phyloP scores from a whole-genome alignment of 2,329 filamentous ascomycete species.

The Pyrenochaeta sp. region DNA sequence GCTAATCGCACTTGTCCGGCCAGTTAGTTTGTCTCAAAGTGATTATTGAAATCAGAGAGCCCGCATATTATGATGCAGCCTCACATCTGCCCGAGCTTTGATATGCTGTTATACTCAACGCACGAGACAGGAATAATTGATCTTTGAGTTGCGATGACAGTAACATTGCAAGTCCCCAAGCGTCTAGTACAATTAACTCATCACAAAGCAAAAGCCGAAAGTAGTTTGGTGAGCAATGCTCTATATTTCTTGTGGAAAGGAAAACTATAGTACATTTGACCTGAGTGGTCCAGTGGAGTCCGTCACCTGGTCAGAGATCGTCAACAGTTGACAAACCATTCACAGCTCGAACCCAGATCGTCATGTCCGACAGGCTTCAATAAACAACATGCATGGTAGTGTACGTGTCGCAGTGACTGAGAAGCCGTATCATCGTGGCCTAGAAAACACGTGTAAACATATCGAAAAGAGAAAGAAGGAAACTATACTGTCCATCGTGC shows the following conservation, averaged over 20 bases:
- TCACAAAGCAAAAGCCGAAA: slow-evolving; percentile 10
- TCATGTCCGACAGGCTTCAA: slow-evolving; percentile 14
- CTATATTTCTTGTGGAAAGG: slow-evolving; percentile 15
- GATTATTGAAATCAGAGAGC: too few species aligned
- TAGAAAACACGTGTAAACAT: slow-evolving; percentile 24
- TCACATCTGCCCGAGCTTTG: too few species aligned
- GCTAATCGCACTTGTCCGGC: too few species aligned
- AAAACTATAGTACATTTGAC: slow-evolving; percentile 11
- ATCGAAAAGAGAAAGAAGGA: slow-evolving; percentile 17
- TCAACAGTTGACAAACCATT: slow-evolving; percentile 23
- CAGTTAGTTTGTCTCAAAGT: too few species aligned
- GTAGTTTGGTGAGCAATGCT: slow-evolving; percentile 22
- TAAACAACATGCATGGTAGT: slow-evolving; percentile 13
- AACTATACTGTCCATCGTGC: slow-evolving; percentile 2
- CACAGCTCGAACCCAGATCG: slow-evolving; percentile 22
- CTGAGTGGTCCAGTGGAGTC: slow-evolving; percentile 9
- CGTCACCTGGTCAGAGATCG: slow-evolving; percentile 29
- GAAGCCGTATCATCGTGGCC: slow-evolving; percentile 15
- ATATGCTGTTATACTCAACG: too few species aligned
- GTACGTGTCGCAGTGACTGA: slow-evolving; percentile 11
- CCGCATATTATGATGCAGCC: too few species aligned
- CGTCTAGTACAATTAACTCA: too few species aligned
- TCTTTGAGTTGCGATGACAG: too few species aligned
- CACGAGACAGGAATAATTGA: too few species aligned
- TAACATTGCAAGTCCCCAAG: too few species aligned